Evolutionary conservation across 169 alveolate species (phyloP), one percentile per base, ranked within the genome.

Genomic region (Plasmodium chabaudi): DNA sequence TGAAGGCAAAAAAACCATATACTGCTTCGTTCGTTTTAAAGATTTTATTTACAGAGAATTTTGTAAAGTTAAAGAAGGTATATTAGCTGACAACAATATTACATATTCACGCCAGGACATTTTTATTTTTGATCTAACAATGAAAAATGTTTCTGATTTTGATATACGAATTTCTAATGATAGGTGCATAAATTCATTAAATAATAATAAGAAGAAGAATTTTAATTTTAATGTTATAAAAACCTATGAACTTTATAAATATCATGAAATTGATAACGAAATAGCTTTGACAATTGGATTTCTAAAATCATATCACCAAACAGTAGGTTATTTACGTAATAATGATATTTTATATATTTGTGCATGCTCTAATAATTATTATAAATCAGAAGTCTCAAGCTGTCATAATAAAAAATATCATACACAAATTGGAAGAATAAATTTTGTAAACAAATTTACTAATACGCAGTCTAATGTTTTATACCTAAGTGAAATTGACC

Each of bases 61-160:
- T 70, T 86, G 91, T 70, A 34, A 57, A 12, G 23, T 0, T n/a
- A 70, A 60, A 70, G 10, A 71, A 13, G 19, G 5, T 19, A 70
- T 59, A 21, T 23, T 59, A 21, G 13, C 21, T 13, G 56, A 70
- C 69, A 34, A 34, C 42, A 64, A 86, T 64, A 69, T 86, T 49
- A 13, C 53, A 0, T 86, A 86, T 59, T 46, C 63, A 23, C 42
- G 34, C n/a, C 42, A 47, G 12, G 6, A 19, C 1, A 0, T 7
- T 1, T 86, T 13, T 27, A 5, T 5, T 23, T 86, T 86, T 51
- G 75, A 86, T 49, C 21, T 86, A 53, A 86, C 87, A 10, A 59
- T 86, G 77, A 86, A 68, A 63, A 86, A 86, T 86, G 91, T 53
- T 17, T 86, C 91, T 13, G 91, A 86, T 86, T 86, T 86, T 86